Conservation (phyloP, 192 early-diverging fungal species). For the Backusella tuberculispora region DNA sequence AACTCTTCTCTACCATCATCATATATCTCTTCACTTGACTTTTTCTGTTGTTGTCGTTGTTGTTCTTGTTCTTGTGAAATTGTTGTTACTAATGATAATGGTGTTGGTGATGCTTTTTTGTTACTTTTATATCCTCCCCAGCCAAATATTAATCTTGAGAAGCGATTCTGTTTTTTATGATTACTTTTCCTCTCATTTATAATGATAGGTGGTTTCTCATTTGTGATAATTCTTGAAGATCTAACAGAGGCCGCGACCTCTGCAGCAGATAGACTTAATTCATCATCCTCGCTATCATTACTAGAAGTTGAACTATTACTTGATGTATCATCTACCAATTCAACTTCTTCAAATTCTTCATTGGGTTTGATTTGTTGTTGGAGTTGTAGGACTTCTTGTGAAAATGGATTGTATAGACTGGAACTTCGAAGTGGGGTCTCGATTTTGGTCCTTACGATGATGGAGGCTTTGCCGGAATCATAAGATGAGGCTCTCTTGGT, state of each 20-base stretch:
- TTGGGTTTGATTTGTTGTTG: background rate
- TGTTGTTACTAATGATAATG: background rate
- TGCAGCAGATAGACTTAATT: background rate
- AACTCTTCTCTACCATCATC: slow-evolving; percentile 4
- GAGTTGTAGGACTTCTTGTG: background rate
- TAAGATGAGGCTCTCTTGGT: background rate
- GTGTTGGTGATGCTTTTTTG: background rate
- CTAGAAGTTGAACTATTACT: background rate
- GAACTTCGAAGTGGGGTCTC: background rate
- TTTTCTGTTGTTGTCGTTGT: too few species aligned
- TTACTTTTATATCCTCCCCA: background rate
- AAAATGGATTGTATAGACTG: background rate
- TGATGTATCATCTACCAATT: slow-evolving; percentile 3
- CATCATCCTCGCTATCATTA: background rate
- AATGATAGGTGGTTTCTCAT: background rate
- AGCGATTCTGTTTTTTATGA: background rate
- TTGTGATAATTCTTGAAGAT: background rate
- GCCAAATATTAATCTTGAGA: background rate
- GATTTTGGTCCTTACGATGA: background rate
- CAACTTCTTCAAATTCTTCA: background rate
- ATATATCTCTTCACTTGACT: background rate
- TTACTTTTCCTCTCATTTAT: background rate
- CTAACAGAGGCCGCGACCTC: background rate
- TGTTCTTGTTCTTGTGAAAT: background rate
- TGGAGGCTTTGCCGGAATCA: background rate